These are phyloP conservation scores for Cystobasidium tubakii DNA, from an alignment of 768 basidiomycete species.

Conservation along the genomic window DNA sequence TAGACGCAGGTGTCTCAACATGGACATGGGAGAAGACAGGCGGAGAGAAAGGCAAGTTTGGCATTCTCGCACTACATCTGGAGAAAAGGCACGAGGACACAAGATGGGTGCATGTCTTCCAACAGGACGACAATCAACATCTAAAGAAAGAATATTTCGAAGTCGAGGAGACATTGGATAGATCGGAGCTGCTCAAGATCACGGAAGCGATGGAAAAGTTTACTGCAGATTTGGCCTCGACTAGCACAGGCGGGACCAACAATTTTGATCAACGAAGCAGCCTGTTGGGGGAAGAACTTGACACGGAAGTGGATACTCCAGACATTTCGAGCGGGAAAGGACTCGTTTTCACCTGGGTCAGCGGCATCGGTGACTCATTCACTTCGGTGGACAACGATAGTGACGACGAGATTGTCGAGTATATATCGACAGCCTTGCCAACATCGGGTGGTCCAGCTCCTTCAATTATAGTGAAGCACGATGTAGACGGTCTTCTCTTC, in stretches of 20 bases:
- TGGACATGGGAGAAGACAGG: conserved; percentile 89
- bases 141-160: conserved; percentile 49
- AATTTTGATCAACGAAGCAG: conserved; percentile 65
- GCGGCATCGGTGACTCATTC: conserved; percentile 52
- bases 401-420: conserved; percentile 45
- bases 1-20: conserved; percentile 70
- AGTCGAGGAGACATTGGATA: conserved; percentile 76
- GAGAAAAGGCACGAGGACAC: conserved; percentile 78
- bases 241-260: conserved; percentile 58
- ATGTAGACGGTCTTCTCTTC: conserved; percentile 67
- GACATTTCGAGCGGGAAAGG: conserved; percentile 60
- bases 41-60: conserved; percentile 56
- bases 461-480: conserved; percentile 60
- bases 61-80: conserved; percentile 72
- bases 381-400: conserved; percentile 53
- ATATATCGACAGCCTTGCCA: conserved; percentile 70
- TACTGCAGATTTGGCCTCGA: conserved; percentile 64
- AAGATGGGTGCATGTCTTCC: conserved; percentile 80
- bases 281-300: conserved; percentile 79
- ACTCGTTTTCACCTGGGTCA: conserved; percentile 65
- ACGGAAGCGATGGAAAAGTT: conserved; percentile 80
- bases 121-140: conserved; percentile 44
- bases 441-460: conserved; percentile 10
- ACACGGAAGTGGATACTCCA: conserved; percentile 70
- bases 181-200: conserved; percentile 70